Evolutionary conservation across 2,329 filamentous ascomycete species (phyloP).

Genomic region (Xylaria sp.): DNA sequence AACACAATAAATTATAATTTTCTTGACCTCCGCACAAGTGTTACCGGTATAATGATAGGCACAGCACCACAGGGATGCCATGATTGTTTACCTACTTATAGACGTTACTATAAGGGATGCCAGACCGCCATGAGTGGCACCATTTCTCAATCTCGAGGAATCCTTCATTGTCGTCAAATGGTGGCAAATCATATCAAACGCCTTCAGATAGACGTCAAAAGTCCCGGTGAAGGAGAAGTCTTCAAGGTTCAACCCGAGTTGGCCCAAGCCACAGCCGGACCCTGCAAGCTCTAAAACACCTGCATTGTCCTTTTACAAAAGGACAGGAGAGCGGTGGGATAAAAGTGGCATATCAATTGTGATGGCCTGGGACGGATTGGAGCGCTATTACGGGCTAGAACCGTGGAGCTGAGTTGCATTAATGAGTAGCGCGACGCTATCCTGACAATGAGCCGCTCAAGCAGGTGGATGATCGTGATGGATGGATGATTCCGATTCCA

Average conservation of each 20-base stretch:
- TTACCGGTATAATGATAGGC: neutral
- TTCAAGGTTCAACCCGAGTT: conserved; percentile 19
- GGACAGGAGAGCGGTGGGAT: conserved; percentile 27
- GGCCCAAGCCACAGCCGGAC: conserved; percentile 14
- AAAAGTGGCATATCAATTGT: conserved; percentile 15
- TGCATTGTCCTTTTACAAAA: conserved; percentile 43
- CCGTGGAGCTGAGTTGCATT: conserved; percentile 28
- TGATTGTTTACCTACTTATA: conserved; percentile 14
- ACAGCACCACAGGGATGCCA: neutral
- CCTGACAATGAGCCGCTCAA: neutral
- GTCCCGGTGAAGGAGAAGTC: neutral
- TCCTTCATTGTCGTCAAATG: neutral
- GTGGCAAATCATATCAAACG: neutral
- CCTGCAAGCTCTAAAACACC: conserved; percentile 26
- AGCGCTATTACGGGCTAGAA: conserved; percentile 22
- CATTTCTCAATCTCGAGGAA: neutral
- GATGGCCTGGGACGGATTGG: conserved; percentile 10
- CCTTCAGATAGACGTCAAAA: neutral
- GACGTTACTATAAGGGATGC: neutral
- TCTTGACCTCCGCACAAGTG: neutral
- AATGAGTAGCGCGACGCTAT: conserved; percentile 8
- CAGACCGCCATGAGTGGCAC: neutral
- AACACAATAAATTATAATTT: neutral
- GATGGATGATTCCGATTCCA: neutral
- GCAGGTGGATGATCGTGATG: neutral